Conservation (phyloP, 768 basidiomycete genomes). For the Agaricus subrufescens region DNA sequence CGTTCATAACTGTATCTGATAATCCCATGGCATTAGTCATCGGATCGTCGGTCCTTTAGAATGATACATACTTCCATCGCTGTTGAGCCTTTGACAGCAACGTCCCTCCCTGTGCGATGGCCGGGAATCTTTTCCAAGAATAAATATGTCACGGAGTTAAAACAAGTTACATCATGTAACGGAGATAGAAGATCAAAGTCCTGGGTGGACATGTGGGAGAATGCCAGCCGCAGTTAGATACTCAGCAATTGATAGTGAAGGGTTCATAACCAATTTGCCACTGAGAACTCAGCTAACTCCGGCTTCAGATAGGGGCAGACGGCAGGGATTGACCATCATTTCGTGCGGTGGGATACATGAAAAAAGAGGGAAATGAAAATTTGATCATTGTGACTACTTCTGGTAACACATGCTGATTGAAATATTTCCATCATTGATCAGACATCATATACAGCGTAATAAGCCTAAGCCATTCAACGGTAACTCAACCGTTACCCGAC, state of each 20-base stretch:
- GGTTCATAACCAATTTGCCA: not conserved
- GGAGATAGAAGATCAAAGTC: constrained; percentile 4
- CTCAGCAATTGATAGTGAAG: too few relatives aligned
- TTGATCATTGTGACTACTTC: too few relatives aligned
- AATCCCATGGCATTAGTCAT: not conserved
- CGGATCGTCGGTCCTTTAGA: not conserved
- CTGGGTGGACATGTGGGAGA: constrained; percentile 6
- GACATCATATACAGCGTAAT: too few relatives aligned
- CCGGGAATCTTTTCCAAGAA: not conserved
- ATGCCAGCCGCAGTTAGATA: not conserved
- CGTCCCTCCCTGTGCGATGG: not conserved
- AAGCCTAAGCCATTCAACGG: not conserved
- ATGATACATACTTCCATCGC: not conserved
- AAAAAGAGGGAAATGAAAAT: too few relatives aligned
- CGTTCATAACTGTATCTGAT: not conserved
- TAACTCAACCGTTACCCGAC: constrained; percentile 6
- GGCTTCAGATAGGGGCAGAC: too few relatives aligned
- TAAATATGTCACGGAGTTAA: too few relatives aligned
- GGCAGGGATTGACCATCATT: too few relatives aligned
- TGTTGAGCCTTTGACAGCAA: not conserved
- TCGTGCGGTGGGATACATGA: too few relatives aligned
- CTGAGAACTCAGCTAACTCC: too few relatives aligned
- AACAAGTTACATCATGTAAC: not conserved
- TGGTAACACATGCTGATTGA: too few relatives aligned
- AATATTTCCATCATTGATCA: too few relatives aligned